Conservation (phyloP, 2,329 filamentous ascomycete genomes). For the Fusarium pseudocircinatum region DNA sequence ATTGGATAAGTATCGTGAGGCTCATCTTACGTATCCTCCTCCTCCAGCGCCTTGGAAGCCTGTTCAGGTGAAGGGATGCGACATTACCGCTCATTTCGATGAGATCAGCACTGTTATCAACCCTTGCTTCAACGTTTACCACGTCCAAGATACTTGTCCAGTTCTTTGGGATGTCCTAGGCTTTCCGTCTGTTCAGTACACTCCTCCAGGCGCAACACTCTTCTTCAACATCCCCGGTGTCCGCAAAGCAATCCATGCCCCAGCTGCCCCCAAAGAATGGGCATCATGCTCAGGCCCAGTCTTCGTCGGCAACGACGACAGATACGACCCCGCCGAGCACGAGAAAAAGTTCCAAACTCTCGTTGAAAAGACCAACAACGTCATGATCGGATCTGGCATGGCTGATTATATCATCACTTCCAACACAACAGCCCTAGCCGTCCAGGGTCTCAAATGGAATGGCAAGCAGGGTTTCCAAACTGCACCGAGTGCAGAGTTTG, state of each 20-base stretch:
- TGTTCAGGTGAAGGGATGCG: constrained; percentile 10
- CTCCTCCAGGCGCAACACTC: not conserved
- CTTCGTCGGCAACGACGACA: not conserved
- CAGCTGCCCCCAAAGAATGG: not conserved
- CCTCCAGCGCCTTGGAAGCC: constrained; percentile 2
- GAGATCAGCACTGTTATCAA: constrained; percentile 8
- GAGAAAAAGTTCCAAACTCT: constrained; percentile 16
- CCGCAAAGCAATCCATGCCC: constrained; percentile 13
- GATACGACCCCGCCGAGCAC: constrained; percentile 1
- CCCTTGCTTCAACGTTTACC: constrained; percentile 14
- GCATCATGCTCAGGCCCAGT: not conserved
- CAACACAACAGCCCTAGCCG: constrained; percentile 3
- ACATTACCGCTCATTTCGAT: constrained; percentile 10
- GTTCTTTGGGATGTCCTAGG: constrained; percentile 2
- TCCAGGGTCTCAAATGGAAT: constrained; percentile 1
- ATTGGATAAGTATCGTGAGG: constrained; percentile 9
- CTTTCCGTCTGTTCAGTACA: not conserved
- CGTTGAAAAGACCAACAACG: constrained; percentile 13
- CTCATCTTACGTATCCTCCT: constrained; percentile 7
- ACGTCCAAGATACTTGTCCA: constrained; percentile 5
- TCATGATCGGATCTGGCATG: constrained; percentile 7
- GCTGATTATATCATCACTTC: constrained; percentile 23
- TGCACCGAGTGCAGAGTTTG: not conserved
- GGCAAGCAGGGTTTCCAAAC: constrained; percentile 17
- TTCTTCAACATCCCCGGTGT: constrained; percentile 10